Percentiles rank a stretch among this genome's conserved stretches.
These are phyloP conservation scores for Phylloporus arenicola DNA, from an alignment of 768 basidiomycete species.

Conservation along the genomic window DNA sequence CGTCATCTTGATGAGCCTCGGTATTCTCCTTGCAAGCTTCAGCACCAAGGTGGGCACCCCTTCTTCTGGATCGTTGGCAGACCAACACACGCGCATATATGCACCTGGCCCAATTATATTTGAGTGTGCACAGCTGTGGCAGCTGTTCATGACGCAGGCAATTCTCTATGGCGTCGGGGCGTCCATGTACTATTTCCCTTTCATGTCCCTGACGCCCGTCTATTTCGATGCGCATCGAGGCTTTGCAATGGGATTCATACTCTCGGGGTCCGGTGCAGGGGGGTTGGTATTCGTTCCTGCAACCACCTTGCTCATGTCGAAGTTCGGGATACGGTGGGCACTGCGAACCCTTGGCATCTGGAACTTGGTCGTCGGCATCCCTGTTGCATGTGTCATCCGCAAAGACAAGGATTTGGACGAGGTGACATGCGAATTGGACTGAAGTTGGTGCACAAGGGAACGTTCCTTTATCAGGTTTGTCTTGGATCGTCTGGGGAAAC, in stretches of 20 bases:
- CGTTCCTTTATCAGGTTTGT: slow-evolving; percentile 4
- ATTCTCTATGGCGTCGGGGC: neutral
- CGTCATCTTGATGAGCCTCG: neutral
- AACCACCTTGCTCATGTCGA: neutral
- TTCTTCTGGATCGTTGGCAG: neutral
- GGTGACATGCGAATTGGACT: neutral
- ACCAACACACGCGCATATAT: neutral
- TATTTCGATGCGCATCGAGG: neutral
- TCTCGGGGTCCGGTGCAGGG: neutral
- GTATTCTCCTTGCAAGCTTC: neutral
- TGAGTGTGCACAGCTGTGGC: neutral
- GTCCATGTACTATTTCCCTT: slow-evolving; percentile 3
- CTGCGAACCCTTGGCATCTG: neutral
- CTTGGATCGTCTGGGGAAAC: neutral
- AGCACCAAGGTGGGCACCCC: neutral
- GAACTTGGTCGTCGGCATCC: neutral
- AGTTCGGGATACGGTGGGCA: neutral
- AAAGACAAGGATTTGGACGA: neutral
- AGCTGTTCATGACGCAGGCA: neutral
- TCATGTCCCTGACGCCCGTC: neutral
- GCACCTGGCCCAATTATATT: neutral
- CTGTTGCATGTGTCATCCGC: neutral
- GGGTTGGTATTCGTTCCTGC: neutral
- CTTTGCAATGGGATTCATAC: neutral
- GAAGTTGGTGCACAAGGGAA: neutral